Base-by-base conservation (phyloP, 192 early-diverging fungal genomes). In the Podila epicladia region DNA sequence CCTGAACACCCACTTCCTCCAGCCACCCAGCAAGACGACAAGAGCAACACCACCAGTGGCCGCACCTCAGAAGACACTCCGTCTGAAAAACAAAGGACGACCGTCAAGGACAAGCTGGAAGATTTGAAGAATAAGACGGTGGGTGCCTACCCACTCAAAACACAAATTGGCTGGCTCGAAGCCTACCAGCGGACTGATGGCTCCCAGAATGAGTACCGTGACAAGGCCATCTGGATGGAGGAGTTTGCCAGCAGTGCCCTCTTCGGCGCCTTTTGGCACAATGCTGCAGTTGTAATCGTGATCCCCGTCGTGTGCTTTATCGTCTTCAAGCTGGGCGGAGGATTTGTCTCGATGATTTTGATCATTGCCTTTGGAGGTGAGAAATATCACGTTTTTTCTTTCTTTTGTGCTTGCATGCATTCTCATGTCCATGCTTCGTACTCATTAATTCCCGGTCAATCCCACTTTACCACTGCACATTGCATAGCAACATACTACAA, bases 401-500 rank as follows among this genome's bases (percentile, higher is more conserved):
- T 13, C 20, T 29, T 48, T 11, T 13, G 33, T 32, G 5, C 26
- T 33, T 24, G 49, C 41, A 53, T 24, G 41, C 26, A 20, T 19
- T 26, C 45, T 33, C 29, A 37, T 8, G 4, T 37, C 35, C 41
- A 45, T 59, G 55, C 19, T 68, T 68, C 3, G 1, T 68, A 41
- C 67, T 32, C 62, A 50, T 45, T 45, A 17, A 45, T 45, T 45
- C 41, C 3, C 15, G 15, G 35, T 45, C 41, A 45, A 45, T 45
- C 41, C 32, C 60, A 26, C 65, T 67, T 37, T 8, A 7, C 17
- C 17, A 45, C 64, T 15, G 41, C 35, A 24, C 41, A 20, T 82
- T 78, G 11, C 71, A 75, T 84, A 82, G 90, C 85, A 32, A 92
- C 92, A 35, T 95, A 92, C 74, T 93, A 93, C 73, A 89, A 91